Evolutionary conservation across 768 basidiomycete species (phyloP).

Genomic region (Calocybe cyanea): DNA sequence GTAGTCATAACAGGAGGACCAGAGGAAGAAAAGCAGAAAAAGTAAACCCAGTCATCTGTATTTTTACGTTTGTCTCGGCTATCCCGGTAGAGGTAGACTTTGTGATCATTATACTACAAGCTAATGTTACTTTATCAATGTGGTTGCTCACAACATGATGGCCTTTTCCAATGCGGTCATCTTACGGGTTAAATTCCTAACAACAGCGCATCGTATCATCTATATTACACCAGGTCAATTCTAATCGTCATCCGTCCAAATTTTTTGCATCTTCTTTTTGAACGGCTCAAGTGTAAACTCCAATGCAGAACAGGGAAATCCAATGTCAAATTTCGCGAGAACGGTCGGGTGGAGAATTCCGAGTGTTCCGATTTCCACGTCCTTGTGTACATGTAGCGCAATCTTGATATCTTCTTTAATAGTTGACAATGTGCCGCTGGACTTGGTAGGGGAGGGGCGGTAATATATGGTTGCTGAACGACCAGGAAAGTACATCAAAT

Average conservation of each 20-base stretch:
- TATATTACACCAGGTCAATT: too few relatives aligned
- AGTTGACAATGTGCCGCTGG: constrained; percentile 24
- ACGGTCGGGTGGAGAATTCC: constrained; percentile 94
- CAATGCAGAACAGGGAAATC: constrained; percentile 89
- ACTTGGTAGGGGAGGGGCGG: constrained; percentile 47
- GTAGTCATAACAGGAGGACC: constrained; percentile 30
- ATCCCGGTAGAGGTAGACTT: not conserved
- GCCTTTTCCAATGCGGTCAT: too few relatives aligned
- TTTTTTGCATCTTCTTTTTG: constrained; percentile 62
- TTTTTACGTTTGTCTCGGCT: not conserved
- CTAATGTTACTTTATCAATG: too few relatives aligned
- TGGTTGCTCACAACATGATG: too few relatives aligned
- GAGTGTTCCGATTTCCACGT: constrained; percentile 80
- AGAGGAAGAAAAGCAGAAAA: constrained; percentile 34
- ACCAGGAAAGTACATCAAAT: constrained; percentile 92
- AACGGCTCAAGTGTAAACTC: constrained; percentile 97
- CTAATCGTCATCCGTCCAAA: constrained; percentile 54
- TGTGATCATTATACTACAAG: not conserved
- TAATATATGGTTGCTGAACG: constrained; percentile 92
- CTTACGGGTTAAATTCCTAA: too few relatives aligned
- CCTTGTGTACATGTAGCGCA: constrained; percentile 39
- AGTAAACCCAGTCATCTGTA: constrained; percentile 4
- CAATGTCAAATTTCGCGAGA: constrained; percentile 89
- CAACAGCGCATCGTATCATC: too few relatives aligned
- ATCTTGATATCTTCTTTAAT: constrained; percentile 44